Evolutionary conservation across 1,284 basidiomycete species (phyloP), one percentile per base, ranked within the genome.

Genomic region (Peniophora sp.): DNA sequence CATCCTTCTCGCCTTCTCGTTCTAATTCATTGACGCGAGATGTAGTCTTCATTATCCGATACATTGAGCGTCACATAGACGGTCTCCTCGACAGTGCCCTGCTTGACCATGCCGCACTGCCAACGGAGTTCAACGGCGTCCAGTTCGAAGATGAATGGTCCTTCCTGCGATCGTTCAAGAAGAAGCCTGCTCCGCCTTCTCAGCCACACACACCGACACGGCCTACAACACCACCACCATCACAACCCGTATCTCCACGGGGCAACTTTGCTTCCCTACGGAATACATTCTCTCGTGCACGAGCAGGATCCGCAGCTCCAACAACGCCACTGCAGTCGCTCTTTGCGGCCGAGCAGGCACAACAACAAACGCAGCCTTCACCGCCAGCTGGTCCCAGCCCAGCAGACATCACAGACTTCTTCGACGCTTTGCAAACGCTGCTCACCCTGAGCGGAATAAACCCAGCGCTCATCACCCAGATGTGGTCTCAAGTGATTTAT

Each of bases 111-210:
- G 81, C 89, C 25, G 78, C 92, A 0, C 72, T 88, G 14, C 82
- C 89, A 1, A 85, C 83, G 9, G 85, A 88, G 51, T 85, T 92
- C 55, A 87, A 90, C 46, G 79, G 83, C 36, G 75, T 98, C 20
- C 86, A 93, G 52, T 99, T 97, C 61, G 93, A 97, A 67, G 93
- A 92, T 9, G 96, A 98, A 57, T 98, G 96, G 94, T 87, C 88
- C 0, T 87, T 97, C 59, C 77, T 97, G 48, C 81, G 90, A 34
- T 81, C 85, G 5, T 86, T 96, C 55, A 79, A 78, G 8, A 70
- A 75, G 35, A 78, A 77, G 55, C 54, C 65, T 22, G 53, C 46
- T 35, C 20, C 50, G 10, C 55, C 67, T 17, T 58, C 65, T 5
- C 58, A 70, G 12, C 62, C 60, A 22, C 59, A 64, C 17, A 52